A percentile compares a stretch with the other conserved stretches of the same genome.
Conservation (phyloP, 768 basidiomycete species). For the Mycena floridula region DNA sequence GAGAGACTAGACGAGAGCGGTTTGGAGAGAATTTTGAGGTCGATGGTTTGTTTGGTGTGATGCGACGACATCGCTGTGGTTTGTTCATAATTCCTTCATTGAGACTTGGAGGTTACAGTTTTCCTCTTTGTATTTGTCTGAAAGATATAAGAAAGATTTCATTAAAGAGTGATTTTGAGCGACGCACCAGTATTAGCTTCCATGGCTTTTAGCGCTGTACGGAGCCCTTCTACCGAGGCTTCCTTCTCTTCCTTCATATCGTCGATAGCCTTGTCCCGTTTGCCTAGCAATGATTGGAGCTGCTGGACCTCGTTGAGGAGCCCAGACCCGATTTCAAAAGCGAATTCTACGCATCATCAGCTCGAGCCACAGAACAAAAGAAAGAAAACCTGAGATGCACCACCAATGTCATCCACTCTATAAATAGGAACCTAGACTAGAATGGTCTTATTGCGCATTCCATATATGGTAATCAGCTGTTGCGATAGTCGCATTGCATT, state of each 20-base stretch:
- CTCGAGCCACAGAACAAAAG: too few relatives aligned
- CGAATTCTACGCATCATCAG: constrained; percentile 65
- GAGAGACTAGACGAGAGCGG: constrained; percentile 73
- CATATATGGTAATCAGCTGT: too few relatives aligned
- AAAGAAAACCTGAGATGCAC: constrained; percentile 23
- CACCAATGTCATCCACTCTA: constrained; percentile 84
- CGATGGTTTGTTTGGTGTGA: constrained; percentile 71
- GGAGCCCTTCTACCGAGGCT: constrained; percentile 67
- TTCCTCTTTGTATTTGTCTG: constrained; percentile 95
- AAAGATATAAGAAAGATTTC: constrained; percentile 3
- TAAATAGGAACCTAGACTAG: constrained; percentile 91
- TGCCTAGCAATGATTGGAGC: constrained; percentile 83
- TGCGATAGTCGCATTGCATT: too few relatives aligned
- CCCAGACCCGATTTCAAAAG: constrained; percentile 94
- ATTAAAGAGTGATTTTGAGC: constrained; percentile 2
- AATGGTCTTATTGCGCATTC: too few relatives aligned
- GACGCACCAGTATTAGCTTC: constrained; percentile 73
- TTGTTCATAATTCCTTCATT: constrained; percentile 77
- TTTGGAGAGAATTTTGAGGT: constrained; percentile 76
- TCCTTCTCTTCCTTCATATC: constrained; percentile 91
- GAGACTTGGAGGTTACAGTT: constrained; percentile 98
- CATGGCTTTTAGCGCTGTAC: constrained; percentile 66
- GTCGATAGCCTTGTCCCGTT: constrained; percentile 89
- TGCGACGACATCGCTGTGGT: constrained; percentile 60
- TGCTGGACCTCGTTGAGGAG: constrained; percentile 88